These are phyloP conservation scores for Trematosphaeria pertusa DNA, from an alignment of 2,329 filamentous ascomycete genomes.

Conservation along the genomic window DNA sequence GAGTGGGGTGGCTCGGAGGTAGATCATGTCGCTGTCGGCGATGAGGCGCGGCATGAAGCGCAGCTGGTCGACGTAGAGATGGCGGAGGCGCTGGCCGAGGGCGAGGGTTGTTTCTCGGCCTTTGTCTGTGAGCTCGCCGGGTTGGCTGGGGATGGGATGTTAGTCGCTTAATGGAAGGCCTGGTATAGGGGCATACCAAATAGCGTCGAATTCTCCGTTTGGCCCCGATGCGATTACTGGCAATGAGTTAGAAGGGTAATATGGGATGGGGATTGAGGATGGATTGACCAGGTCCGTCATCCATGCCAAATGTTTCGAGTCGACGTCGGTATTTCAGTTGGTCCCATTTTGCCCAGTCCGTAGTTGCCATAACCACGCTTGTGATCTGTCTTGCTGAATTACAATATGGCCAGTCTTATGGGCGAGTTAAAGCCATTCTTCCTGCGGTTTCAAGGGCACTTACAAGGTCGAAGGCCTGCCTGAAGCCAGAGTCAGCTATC, in stretches of 20 bases:
- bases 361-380: constrained; percentile 63
- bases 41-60: constrained; percentile 56
- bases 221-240: constrained; percentile 70
- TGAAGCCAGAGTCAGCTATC: constrained; percentile 16
- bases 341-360: constrained; percentile 63
- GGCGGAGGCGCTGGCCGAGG: constrained; percentile 56
- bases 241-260: not conserved
- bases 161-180: not conserved
- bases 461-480: constrained; percentile 45
- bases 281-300: constrained; percentile 65
- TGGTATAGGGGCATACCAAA: constrained; percentile 69
- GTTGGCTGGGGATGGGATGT: constrained; percentile 38
- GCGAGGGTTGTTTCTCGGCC: constrained; percentile 58
- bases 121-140: constrained; percentile 59
- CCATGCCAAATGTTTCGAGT: constrained; percentile 79
- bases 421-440: constrained; percentile 4
- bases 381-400: constrained; percentile 74
- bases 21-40: constrained; percentile 52
- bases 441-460: constrained; percentile 2
- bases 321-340: constrained; percentile 70
- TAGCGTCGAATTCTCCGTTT: constrained; percentile 72
- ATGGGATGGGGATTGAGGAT: not conserved
- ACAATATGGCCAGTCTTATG: constrained; percentile 86
- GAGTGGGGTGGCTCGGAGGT: constrained; percentile 57
- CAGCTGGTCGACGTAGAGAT: constrained; percentile 59